Evolutionary conservation across 2,329 filamentous ascomycete species (phyloP), one percentile per base, ranked within the genome.

Genomic region (Aspergillus neoniger): DNA sequence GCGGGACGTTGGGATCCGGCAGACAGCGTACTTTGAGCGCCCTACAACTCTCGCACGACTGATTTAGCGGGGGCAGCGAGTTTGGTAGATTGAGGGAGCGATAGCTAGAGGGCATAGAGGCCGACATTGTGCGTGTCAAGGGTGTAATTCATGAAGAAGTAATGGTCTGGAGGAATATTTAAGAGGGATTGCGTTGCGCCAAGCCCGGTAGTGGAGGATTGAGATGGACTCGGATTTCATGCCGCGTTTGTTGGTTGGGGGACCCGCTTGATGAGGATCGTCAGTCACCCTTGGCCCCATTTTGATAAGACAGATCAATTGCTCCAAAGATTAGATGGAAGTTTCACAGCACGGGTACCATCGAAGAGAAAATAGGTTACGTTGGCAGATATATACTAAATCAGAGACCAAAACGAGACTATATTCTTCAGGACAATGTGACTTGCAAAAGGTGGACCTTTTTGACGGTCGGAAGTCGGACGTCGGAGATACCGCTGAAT

Each of bases 11-110:
- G 23, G 39, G 52, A 44, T 55, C 52, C 9, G 52, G 52, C 52
- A 55, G n/a, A 30, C 52, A 55, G 39, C 52, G 52, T 25, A 55
- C 52, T 30, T 55, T 55, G 39, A 55, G 52, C 2, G 52, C 14
- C 14, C 52, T 41, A 55, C 52, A 55, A 55, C 19, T 55, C 38
- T 55, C 52, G n/a, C 52, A 55, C n/a, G 52, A 55, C 39, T 55
- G 52, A 17, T 55, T 55, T 9, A 55, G 15, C 10, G 52, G 52
- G 4, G 52, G 39, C 23, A 30, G 17, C 3, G 52, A n/a, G 32
- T 8, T 25, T 17, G 21, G 12, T 15, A 39, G n/a, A 30, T 44
- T 23, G 19, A 44, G n/a, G 6, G 51, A n/a, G 14, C 38, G 52
- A 21, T 49, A 17, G 21, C 23, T 28, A n/a, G 47, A 49, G 5